Conservation (phyloP, 768 basidiomycete species). For the Multifurca ochricompacta region DNA sequence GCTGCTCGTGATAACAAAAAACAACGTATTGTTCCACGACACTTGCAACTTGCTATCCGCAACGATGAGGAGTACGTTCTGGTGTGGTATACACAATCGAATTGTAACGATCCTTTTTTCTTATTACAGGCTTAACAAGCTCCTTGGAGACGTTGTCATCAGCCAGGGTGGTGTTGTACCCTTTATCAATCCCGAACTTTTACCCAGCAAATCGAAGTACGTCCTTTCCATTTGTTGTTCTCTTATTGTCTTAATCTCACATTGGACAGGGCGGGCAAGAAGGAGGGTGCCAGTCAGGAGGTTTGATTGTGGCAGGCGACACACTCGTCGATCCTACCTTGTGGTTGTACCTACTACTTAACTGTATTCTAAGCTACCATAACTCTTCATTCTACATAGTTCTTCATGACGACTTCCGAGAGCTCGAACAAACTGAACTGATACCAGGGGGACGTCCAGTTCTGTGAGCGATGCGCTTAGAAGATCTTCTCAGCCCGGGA, state of each 20-base stretch:
- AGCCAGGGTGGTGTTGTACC: slow-evolving; percentile 77
- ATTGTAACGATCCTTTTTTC: slow-evolving; percentile 48
- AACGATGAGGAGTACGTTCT: slow-evolving; percentile 46
- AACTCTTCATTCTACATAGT: neutral
- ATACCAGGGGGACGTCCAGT: no score
- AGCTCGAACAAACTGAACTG: no score
- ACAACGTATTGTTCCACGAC: slow-evolving; percentile 91
- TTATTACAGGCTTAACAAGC: slow-evolving; percentile 55
- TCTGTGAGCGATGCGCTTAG: no score
- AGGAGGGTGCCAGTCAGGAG: slow-evolving; percentile 35
- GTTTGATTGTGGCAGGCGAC: slow-evolving; percentile 26
- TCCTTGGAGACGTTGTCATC: slow-evolving; percentile 81
- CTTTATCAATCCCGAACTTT: slow-evolving; percentile 51
- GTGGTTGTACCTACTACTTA: slow-evolving; percentile 6
- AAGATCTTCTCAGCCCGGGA: no score
- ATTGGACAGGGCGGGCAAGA: slow-evolving; percentile 35
- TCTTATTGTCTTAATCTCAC: neutral
- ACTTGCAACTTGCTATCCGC: slow-evolving; percentile 87
- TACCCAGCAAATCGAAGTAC: slow-evolving; percentile 39
- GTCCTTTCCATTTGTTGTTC: neutral
- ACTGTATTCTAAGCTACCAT: slow-evolving; percentile 12
- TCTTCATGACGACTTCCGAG: neutral
- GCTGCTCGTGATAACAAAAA: slow-evolving; percentile 89
- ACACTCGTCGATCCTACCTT: neutral
- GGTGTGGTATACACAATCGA: neutral